Evolutionary conservation across 192 early-diverging fungal genomes (phyloP), one percentile per base, ranked within the genome.

Genomic region (Entomortierella lignicola): DNA sequence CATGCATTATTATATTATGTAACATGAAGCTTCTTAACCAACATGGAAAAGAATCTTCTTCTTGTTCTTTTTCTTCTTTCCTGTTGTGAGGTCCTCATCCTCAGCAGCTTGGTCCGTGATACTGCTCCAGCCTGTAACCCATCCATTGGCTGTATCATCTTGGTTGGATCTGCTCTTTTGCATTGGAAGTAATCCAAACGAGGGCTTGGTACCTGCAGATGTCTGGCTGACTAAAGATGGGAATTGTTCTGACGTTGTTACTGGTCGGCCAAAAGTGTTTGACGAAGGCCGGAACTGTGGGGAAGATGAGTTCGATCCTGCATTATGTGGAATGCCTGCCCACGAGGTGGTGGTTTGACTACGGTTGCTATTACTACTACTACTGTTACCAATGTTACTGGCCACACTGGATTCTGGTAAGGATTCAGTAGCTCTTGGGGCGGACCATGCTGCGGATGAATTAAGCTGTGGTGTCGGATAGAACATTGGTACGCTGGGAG

Each of bases 31-130:
- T 26, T 41, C 66, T 63, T 84, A 77, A 52, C 91, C 91, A 52
- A 92, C 84, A 58, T 86, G 83, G 71, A 92, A 90, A 31, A 92
- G 80, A 31, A 92, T 86, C 60, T 87, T 86, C 70, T 92, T 92
- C 62, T 81, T 81, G 61, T 88, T 83, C 80, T 85, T 89, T 66
- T 86, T 87, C 48, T 87, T 84, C 77, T 90, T 91, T 47, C 92
- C 91, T 20, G 80, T 71, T 39, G 81, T 68, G 8, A 59, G 43
- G 21, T 63, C 69, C 6, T 68, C 66, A 56, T 77, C 73, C 10
- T 18, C 29, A 18, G 77, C 62, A 23, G 71, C 83, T 39, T 81
- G 51, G 6, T 55, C 60, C 8, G 66, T 67, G 8, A 72, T 32
- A 32, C 29, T 68, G 53, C 41, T 64, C 80, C 74, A 66, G 6